A percentile compares a stretch with the other conserved stretches of the same genome.
Conservation (phyloP, 345 rosid species). For the Combretum micranthum region DNA sequence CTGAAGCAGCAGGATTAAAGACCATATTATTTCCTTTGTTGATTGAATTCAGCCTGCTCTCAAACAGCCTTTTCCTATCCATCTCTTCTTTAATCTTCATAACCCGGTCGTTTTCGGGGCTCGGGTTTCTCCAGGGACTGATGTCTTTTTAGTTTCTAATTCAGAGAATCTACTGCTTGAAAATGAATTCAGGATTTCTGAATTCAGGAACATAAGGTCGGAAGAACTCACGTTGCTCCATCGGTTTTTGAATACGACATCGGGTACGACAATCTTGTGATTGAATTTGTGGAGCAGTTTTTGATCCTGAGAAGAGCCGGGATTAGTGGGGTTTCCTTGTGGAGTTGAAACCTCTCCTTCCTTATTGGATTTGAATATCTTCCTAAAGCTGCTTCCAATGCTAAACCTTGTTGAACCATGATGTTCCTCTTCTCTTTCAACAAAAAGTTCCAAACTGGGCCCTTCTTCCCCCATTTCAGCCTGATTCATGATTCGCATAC, state of each 20-base stretch:
- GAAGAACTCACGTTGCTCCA: constrained; percentile 92
- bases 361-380: constrained; percentile 21
- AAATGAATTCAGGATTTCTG: constrained; percentile 51
- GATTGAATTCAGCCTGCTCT: constrained; percentile 29
- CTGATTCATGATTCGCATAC: constrained; percentile 47
- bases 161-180: constrained; percentile 50
- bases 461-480: constrained; percentile 40
- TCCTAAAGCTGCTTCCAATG: constrained; percentile 70
- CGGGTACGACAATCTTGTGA: constrained; percentile 68
- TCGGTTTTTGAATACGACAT: constrained; percentile 58
- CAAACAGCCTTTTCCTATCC: constrained; percentile 55
- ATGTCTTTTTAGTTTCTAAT: background rate
- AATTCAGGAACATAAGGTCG: constrained; percentile 63
- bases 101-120: constrained; percentile 23
- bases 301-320: constrained; percentile 4
- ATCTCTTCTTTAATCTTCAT: constrained; percentile 50
- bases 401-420: constrained; percentile 60
- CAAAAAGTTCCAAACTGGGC: constrained; percentile 51
- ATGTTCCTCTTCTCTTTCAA: constrained; percentile 54
- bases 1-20: background rate
- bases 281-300: constrained; percentile 46
- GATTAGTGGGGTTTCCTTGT: constrained; percentile 17
- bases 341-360: constrained; percentile 17
- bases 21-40: constrained; percentile 13
- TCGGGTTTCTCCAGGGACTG: background rate